Conservation (phyloP, 495 filamentous ascomycete genomes). For the Hypoxylon intermedium region DNA sequence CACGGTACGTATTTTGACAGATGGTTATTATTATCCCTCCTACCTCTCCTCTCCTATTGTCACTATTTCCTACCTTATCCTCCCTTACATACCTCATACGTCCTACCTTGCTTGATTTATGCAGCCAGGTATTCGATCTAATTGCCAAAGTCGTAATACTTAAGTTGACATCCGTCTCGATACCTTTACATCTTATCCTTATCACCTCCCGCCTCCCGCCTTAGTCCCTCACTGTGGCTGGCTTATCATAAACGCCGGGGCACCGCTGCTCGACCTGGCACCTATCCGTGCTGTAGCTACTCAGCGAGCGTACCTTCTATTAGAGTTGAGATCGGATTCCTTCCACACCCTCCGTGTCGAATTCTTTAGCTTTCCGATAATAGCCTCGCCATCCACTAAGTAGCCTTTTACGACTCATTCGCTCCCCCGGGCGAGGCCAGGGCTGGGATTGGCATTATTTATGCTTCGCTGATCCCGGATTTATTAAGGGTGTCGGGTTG, state of each 20-base stretch:
- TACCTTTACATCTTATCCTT: not conserved
- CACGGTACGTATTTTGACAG: slow-evolving; percentile 16
- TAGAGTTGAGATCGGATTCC: slow-evolving; percentile 28
- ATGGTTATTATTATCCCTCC: slow-evolving; percentile 27
- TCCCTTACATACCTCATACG: slow-evolving; percentile 20
- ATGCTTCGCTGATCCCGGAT: slow-evolving; percentile 2
- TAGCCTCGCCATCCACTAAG: slow-evolving; percentile 21
- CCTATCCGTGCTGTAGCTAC: slow-evolving; percentile 9
- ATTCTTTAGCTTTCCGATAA: slow-evolving; percentile 24
- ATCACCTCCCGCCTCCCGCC: not conserved
- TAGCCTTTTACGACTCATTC: slow-evolving; percentile 28
- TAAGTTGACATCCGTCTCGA: not conserved
- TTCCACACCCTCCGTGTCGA: slow-evolving; percentile 1
- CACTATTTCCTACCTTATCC: slow-evolving; percentile 4
- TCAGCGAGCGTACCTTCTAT: slow-evolving; percentile 8
- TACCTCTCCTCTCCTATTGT: slow-evolving; percentile 13
- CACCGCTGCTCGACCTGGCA: not conserved
- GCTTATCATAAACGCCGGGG: not conserved
- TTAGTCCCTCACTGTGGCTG: not conserved
- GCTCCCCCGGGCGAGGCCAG: not conserved
- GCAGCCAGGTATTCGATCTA: slow-evolving; percentile 2
- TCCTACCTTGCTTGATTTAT: slow-evolving; percentile 8
- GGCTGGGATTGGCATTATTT: slow-evolving; percentile 1
- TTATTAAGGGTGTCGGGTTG: slow-evolving; percentile 17
- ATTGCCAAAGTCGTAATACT: not conserved